Conservation (phyloP, 169 alveolate genomes). For the Cryptosporidium canis region DNA sequence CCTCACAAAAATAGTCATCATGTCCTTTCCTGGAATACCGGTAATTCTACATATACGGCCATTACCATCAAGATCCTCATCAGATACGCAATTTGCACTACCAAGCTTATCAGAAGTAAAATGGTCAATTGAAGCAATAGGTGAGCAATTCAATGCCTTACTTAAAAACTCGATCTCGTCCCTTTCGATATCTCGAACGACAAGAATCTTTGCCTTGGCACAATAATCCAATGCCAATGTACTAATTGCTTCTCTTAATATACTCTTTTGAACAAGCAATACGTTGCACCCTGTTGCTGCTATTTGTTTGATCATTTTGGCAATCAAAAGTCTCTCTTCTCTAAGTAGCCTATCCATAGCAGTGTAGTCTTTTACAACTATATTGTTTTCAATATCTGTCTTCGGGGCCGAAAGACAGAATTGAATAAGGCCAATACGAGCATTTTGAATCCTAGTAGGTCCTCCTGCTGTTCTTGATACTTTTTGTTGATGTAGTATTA, state of each 20-base stretch:
- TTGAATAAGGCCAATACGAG: constrained; percentile 97
- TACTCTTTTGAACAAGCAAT: constrained; percentile 96
- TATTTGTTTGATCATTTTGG: constrained; percentile 96
- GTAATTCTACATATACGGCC: constrained; percentile 93
- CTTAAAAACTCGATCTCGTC: constrained; percentile 96
- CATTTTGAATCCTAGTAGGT: constrained; percentile 91
- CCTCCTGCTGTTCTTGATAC: constrained; percentile 96
- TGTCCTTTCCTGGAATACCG: constrained; percentile 93
- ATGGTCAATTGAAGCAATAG: constrained; percentile 96
- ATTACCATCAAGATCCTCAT: constrained; percentile 85
- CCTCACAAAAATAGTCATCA: constrained; percentile 95
- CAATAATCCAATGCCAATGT: constrained; percentile 93
- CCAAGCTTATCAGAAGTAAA: constrained; percentile 97
- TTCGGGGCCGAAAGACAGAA: constrained; percentile 99
- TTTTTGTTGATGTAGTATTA: constrained; percentile 94
- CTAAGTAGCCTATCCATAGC: constrained; percentile 96
- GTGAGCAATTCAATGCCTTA: constrained; percentile 92
- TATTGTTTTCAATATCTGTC: constrained; percentile 98
- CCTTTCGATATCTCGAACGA: constrained; percentile 96
- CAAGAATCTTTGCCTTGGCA: constrained; percentile 97
- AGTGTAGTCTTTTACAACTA: constrained; percentile 93
- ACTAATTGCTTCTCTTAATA: constrained; percentile 98
- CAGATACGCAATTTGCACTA: constrained; percentile 91
- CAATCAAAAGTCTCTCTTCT: constrained; percentile 97
- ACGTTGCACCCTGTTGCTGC: constrained; percentile 98